Base-by-base conservation (phyloP, 352 stramenopile species). In the Phytopythium mirpurense region DNA sequence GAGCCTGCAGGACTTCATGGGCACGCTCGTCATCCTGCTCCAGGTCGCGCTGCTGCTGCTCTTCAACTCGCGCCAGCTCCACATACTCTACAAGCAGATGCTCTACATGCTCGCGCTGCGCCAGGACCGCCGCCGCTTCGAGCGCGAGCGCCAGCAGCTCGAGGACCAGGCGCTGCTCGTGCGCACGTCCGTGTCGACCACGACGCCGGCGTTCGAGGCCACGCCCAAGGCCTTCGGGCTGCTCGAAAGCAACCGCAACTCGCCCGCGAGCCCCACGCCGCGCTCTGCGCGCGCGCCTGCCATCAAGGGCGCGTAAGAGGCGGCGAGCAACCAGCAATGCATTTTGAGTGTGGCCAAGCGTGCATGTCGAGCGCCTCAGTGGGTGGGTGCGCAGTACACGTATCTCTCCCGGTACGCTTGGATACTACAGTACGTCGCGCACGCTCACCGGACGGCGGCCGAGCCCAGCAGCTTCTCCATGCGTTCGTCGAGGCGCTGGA, bases 11-110 rank as follows among this genome's bases (percentile, higher is more conserved):
- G 60, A 86, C 29, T 77, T 85, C 23, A 66, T 86, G 12, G 76
- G 66, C 23, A 87, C 77, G 49, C 64, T 86, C 15, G 74, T 87
- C 26, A 82, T 90, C 19, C 32, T 88, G 32, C 60, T 90, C 36
- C 79, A 88, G 46, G 68, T 88, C 19, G 63, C 56, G 51, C 62
- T 90, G 6, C 67, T 90, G 19, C 47, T 90, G 35, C 66, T 90
- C 5, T 88, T 88, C 62, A 90, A 90, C 63, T 88, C 79, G 27
- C 59, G 79, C 12, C 79, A 90, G 54, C 68, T 90, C 12, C 72
- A 90, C 51, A 81, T 90, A 46, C 62, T 90, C 29, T 87, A 85
- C 67, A 88, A 88, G 58, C 79, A 90, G 49, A 74, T 83, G 62
- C 68, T 66, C 15, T 90, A 75, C 43, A 60, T 90, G n/a, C 81